Base-by-base conservation (phyloP, 1,139 yeast genomes). In the Scheffersomyces illinoinensis region DNA sequence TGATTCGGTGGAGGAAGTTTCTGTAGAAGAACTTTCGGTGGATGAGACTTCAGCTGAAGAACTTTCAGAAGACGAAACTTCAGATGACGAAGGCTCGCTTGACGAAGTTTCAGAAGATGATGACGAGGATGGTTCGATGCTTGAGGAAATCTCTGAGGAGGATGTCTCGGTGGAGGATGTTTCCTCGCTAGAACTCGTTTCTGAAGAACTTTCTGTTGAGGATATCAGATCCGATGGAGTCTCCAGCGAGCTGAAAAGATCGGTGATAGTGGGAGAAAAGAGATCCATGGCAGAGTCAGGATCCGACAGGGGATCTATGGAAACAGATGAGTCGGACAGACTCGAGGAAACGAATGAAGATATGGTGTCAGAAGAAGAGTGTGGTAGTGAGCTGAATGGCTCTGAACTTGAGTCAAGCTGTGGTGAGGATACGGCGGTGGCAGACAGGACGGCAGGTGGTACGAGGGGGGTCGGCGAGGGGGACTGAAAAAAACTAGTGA, bases 391-490 rank as follows among this genome's bases (percentile, higher is more conserved):
- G 47, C 23, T 50, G 47, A 23, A 14, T 3, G 56, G 33, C 12
- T 43, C 21, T 26, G 49, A 46, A 20, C 55, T 50, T 50, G 51
- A 53, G 47, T 47, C 46, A 55, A 55, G 53, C 53, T 21, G 53
- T 19, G 54, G 54, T 24, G 50, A 53, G 43, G 54, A 53, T 19
- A n/a, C 21, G 53, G 47, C 47, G 49, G 20, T 19, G 54, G 26
- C n/a, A 39, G 26, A 19, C 20, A 18, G 52, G 52, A 50, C 52
- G 52, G 24, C 26, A 24, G 24, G 14, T 8, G 52, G 21, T 21
- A 24, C 26, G 18, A n/a, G 26, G 24, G 52, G 33, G 18, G 52
- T 50, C 52, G n/a, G 52, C 18, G 24, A 50, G 52, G 24, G 21
- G 21, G 24, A 50, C 39, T 7, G 21, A 14, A 14, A 47, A 50